Base-by-base conservation (phyloP, 805 yeast genomes). In the Brettanomyces anomalus region DNA sequence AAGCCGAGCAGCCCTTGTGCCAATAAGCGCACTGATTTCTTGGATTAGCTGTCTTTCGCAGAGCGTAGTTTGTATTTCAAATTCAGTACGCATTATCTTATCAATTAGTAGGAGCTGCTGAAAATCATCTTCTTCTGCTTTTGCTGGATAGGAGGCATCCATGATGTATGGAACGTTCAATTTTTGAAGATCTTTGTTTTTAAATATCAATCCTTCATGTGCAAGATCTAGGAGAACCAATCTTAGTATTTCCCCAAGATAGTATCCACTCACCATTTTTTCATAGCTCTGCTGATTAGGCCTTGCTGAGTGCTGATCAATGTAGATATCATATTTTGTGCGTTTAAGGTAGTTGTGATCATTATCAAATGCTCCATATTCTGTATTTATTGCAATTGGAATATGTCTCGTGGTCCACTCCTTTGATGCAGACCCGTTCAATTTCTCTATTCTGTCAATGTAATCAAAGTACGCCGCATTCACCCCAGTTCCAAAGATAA, bases 231-330 rank as follows among this genome's bases (percentile, higher is more conserved):
- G 56, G 56, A 90, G 68, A 42, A 82, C 74, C 62, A 88, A 71
- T 62, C 97, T 81, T 57, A 89, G 67, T 39, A 90, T 70, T 70
- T 90, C 97, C 58, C 97, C 98, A 58, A 90, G 70, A 67, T 93
- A 90, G 69, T 88, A 86, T 52, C 98, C 98, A 33, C 96, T 85
- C 56, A 90, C 86, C 96, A 90, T 87, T 71, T 90, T 90, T 71
- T 90, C 97, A 64, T 87, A 90, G 43, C 89, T 61, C 68, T 90
- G 98, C 70, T 90, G 95, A 50, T 90, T 88, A 40, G 97, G 97
- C 68, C 96, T 82, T 56, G 97, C 97, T 34, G 95, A 83, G 58
- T 84, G 82, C 24, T 66, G 70, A 64, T 90, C 97, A 51, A 90
- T 81, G 51, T 69, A 72, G 43, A 80, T 60, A 65, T 90, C 98